Conservation (phyloP, 352 stramenopile species). For the Pythium rhizo-oryzae region DNA sequence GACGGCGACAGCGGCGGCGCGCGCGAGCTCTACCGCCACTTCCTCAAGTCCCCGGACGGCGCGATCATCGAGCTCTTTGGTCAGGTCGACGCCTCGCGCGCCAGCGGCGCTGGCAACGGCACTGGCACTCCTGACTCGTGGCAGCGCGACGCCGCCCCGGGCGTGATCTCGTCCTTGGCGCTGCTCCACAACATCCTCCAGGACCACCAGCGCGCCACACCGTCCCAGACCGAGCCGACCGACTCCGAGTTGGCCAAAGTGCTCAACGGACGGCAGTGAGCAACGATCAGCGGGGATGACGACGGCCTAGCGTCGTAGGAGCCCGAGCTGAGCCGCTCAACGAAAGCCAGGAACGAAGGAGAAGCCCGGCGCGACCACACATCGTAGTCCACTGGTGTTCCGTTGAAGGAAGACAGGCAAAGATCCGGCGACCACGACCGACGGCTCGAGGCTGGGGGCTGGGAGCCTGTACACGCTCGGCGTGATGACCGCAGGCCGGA, state of each 20-base stretch:
- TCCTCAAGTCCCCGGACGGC: conserved; percentile 83
- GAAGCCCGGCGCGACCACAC: too few species aligned
- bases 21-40: conserved; percentile 82
- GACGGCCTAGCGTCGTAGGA: background rate
- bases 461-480: background rate
- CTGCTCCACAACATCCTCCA: conserved; percentile 61
- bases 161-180: conserved; percentile 37
- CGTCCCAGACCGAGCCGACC: background rate
- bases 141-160: conserved; percentile 34
- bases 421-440: too few species aligned
- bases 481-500: background rate
- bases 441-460: too few species aligned
- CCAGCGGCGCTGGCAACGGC: background rate
- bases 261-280: conserved; percentile 3
- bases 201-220: conserved; percentile 32
- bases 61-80: conserved; percentile 89
- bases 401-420: too few species aligned
- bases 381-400: too few species aligned
- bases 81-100: conserved; percentile 32
- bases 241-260: conserved; percentile 1
- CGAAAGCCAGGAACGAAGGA: too few species aligned
- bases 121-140: conserved; percentile 25
- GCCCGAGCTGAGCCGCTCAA: too few species aligned
- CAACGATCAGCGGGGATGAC: background rate
- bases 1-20: conserved; percentile 33